These are phyloP conservation scores for Colletotrichum australisinense DNA, from an alignment of 2,329 filamentous ascomycete species.

Conservation along the genomic window DNA sequence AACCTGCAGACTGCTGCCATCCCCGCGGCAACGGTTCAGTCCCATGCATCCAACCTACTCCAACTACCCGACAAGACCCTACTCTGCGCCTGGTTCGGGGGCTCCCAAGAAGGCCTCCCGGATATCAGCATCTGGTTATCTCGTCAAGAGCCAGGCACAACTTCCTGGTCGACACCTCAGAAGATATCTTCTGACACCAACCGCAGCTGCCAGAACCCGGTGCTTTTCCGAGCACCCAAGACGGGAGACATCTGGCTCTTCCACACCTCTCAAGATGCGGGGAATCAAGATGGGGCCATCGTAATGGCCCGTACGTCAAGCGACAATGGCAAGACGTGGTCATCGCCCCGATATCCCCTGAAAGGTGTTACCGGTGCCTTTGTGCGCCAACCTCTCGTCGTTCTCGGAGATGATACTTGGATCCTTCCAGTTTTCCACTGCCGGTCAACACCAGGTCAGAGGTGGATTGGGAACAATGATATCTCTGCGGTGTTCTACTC, in stretches of 20 bases:
- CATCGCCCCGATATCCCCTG: conserved; percentile 45
- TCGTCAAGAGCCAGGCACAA: conserved; percentile 44
- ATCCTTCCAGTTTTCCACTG: conserved; percentile 56
- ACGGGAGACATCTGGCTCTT: conserved; percentile 52
- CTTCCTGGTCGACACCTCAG: conserved; percentile 45
- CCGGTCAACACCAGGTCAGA: conserved; percentile 49
- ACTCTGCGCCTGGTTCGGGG: conserved; percentile 57
- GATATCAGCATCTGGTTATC: conserved; percentile 58
- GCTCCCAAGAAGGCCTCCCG: conserved; percentile 55
- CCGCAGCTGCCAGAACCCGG: conserved; percentile 57
- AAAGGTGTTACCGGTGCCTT: conserved; percentile 49
- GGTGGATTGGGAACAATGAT: conserved; percentile 58
- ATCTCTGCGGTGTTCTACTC: conserved; percentile 52
- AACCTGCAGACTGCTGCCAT: conserved; percentile 39
- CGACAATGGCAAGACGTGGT: conserved; percentile 52
- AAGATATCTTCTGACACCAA: conserved; percentile 51
- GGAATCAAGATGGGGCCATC: conserved; percentile 55
- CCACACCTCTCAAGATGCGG: conserved; percentile 56
- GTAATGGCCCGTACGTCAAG: conserved; percentile 50
- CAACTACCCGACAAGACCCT: conserved; percentile 52
- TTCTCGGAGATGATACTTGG: conserved; percentile 51
- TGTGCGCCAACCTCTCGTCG: conserved; percentile 52
- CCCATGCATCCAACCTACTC: conserved; percentile 57
- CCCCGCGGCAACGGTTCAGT: conserved; percentile 54
- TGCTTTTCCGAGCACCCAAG: conserved; percentile 51